phyloP scores from a whole-genome alignment of 106 monocot genomes.

The Ottelia alismoides region DNA sequence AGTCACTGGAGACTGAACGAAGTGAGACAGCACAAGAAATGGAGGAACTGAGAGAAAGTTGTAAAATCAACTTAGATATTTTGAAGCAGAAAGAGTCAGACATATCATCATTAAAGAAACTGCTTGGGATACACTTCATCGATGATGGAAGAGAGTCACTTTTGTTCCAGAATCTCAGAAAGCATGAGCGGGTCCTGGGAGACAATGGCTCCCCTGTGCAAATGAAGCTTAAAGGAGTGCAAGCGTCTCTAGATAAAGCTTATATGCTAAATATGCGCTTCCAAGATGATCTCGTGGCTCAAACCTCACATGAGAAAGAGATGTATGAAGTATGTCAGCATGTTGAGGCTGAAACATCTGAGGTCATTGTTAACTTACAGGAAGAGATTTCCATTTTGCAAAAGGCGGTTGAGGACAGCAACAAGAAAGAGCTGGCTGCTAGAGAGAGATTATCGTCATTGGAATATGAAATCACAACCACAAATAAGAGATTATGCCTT shows the following conservation, averaged over 20 bases:
- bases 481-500: slow-evolving; percentile 24
- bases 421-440: slow-evolving; percentile 30
- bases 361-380: slow-evolving; percentile 87
- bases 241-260: slow-evolving; percentile 56
- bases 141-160: slow-evolving; percentile 7
- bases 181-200: slow-evolving; percentile 2
- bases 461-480: slow-evolving; percentile 33
- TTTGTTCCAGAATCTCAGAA: slow-evolving; percentile 6
- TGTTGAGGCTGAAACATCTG: slow-evolving; percentile 81
- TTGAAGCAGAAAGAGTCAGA: slow-evolving; percentile 31
- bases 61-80: slow-evolving; percentile 8
- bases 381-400: slow-evolving; percentile 53
- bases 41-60: slow-evolving; percentile 34
- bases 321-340: slow-evolving; percentile 71
- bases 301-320: slow-evolving; percentile 44
- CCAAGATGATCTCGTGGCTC: slow-evolving; percentile 34
- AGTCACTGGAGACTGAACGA: slow-evolving; percentile 71
- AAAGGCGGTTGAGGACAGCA: slow-evolving; percentile 34
- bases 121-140: slow-evolving; percentile 9
- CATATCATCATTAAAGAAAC: slow-evolving; percentile 26
- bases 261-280: slow-evolving; percentile 28
- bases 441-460: slow-evolving; percentile 20
- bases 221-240: slow-evolving; percentile 45
- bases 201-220: slow-evolving; percentile 46
- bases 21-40: slow-evolving; percentile 47